Evolutionary conservation across 257 asterid genomes (phyloP), one percentile per base, ranked within the genome.

Genomic region (Gentiana macrophylla): DNA sequence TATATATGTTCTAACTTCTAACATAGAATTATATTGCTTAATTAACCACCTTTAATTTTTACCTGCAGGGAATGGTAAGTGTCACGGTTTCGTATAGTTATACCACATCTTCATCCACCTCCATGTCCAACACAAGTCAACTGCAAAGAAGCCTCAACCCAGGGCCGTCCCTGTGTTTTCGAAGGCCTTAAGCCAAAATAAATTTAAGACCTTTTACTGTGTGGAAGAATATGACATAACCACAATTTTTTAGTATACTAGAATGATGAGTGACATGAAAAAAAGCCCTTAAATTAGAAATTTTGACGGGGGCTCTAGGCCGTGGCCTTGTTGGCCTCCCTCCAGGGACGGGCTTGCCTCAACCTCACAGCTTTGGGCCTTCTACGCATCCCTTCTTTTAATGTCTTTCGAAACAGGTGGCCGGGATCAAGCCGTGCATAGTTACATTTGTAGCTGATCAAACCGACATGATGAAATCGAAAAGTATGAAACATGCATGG

Each of bases 371-470:
- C 24, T 24, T 24, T 24, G 24, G 24, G 1, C 24, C 24, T 24
- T 24, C 24, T 24, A 24, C 24, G 24, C 24, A 24, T 24, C 24
- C 24, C 24, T 24, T 24, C 0, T 24, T 24, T 24, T 24, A 24
- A 24, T 24, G 24, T 24, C 24, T 24, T 24, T 24, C 24, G 24
- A 24, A 24, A 24, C 24, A 24, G 24, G 24, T 24, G 24, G 24
- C 24, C 24, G 24, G 24, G 24, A 24, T 24, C 24, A 24, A 24
- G 24, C 24, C 24, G 24, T 24, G 24, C 24, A 24, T 24, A 24
- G 24, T 24, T 24, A 24, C 89, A 2, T 90, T 90, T 33, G 91
- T 89, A 0, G 96, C 97, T 0, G 98, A 90, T 37, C 98, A 90
- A 37, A 59, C 86, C 6, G 96, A 86, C 77, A 77, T 79, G 91